Conservation (phyloP, 73 alveolate genomes). For the Paramecium tetraurelia region DNA sequence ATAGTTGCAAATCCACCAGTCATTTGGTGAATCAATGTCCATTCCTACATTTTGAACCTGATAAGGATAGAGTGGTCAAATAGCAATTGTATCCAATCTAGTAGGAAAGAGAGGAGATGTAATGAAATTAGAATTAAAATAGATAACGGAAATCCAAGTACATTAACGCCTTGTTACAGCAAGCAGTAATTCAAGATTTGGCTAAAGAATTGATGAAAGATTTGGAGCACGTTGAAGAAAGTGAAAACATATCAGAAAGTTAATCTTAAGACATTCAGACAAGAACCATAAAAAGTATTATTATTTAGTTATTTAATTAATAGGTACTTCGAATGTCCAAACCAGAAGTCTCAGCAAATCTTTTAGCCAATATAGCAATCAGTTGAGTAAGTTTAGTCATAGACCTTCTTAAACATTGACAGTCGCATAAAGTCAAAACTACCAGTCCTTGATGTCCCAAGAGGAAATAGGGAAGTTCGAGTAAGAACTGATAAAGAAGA, state of each 20-base stretch:
- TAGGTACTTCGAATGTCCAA: neutral
- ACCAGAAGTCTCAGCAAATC: neutral
- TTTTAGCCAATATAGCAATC: neutral
- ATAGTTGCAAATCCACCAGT: slow-evolving; percentile 5
- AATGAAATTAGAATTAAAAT: neutral
- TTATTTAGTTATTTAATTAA: neutral
- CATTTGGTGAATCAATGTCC: slow-evolving; percentile 40
- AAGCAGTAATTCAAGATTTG: neutral
- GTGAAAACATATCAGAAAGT: neutral
- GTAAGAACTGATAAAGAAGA: neutral
- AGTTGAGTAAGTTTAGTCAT: neutral
- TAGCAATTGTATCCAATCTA: neutral
- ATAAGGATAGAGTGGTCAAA: slow-evolving; percentile 8
- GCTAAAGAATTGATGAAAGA: neutral
- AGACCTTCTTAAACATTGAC: neutral
- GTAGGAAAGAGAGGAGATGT: slow-evolving; percentile 23
- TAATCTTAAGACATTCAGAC: neutral
- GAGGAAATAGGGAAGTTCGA: neutral
- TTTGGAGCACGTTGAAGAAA: neutral
- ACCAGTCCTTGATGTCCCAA: neutral
- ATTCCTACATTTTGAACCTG: neutral
- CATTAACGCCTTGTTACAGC: neutral
- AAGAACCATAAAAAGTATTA: neutral
- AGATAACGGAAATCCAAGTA: slow-evolving; percentile 13
- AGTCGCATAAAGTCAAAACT: neutral